A percentile compares a stretch with the other conserved stretches of the same genome.
These are phyloP conservation scores for Cryptosporidium sp. DNA, from an alignment of 169 alveolate genomes.

Conservation along the genomic window DNA sequence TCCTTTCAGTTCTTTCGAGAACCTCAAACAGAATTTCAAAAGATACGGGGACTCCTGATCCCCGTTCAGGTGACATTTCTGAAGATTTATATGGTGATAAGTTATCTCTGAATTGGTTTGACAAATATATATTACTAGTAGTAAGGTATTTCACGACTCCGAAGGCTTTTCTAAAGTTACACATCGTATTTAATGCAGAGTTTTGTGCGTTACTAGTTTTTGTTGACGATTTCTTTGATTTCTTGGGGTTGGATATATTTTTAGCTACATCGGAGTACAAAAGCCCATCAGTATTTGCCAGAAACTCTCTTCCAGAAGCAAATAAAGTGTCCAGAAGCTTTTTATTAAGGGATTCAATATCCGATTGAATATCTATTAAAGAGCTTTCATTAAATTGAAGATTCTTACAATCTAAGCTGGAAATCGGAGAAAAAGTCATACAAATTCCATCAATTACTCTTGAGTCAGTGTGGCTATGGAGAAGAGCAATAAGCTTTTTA, in stretches of 20 bases:
- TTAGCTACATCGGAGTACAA: slow-evolving; percentile 17
- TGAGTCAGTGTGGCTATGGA: slow-evolving; percentile 55
- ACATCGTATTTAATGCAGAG: slow-evolving; percentile 18
- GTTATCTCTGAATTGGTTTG: not conserved
- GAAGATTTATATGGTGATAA: slow-evolving; percentile 27
- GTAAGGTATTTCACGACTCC: slow-evolving; percentile 54
- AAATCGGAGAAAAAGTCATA: slow-evolving; percentile 52
- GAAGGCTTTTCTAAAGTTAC: slow-evolving; percentile 33
- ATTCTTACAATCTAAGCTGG: slow-evolving; percentile 6
- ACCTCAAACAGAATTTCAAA: slow-evolving; percentile 66
- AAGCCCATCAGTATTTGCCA: slow-evolving; percentile 36
- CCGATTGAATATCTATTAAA: slow-evolving; percentile 9
- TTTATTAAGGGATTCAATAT: not conserved
- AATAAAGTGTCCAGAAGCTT: slow-evolving; percentile 25
- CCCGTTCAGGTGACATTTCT: slow-evolving; percentile 65
- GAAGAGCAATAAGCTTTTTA: not conserved
- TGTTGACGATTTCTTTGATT: not conserved
- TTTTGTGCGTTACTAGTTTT: not conserved
- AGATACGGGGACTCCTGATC: slow-evolving; percentile 34
- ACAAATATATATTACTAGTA: slow-evolving; percentile 11
- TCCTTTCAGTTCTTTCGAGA: slow-evolving; percentile 68
- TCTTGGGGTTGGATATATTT: slow-evolving; percentile 2
- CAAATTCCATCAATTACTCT: slow-evolving; percentile 70
- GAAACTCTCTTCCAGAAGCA: slow-evolving; percentile 33
- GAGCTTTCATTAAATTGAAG: slow-evolving; percentile 2